A percentile compares a stretch with the other conserved stretches of the same genome.
Conservation (phyloP, 306 rosid genomes). For the Ormosia semicastrata region DNA sequence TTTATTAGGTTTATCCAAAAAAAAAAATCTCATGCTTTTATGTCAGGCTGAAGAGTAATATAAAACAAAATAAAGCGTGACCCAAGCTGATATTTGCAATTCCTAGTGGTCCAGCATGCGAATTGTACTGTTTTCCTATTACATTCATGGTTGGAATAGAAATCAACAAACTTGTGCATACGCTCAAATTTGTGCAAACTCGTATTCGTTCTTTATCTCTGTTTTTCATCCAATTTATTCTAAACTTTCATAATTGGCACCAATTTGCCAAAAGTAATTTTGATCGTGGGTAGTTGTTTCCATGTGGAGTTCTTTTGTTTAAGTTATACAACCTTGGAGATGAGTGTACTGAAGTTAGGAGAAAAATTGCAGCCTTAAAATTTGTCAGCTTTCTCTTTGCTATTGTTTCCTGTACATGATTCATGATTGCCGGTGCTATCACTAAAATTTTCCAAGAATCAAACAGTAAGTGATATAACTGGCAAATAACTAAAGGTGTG, state of each 20-base stretch:
- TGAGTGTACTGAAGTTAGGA: too few relatives aligned
- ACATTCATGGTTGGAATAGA: neutral
- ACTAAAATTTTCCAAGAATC: neutral
- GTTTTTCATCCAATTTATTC: neutral
- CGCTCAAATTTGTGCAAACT: neutral
- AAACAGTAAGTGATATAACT: neutral
- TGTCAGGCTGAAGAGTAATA: too few relatives aligned
- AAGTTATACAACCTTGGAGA: too few relatives aligned
- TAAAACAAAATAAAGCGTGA: neutral
- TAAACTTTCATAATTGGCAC: neutral
- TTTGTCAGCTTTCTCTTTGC: too few relatives aligned
- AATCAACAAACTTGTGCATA: neutral
- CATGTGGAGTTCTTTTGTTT: neutral
- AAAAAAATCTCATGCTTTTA: too few relatives aligned
- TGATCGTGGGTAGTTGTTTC: neutral
- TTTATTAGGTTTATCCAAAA: too few relatives aligned
- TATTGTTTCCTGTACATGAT: too few relatives aligned
- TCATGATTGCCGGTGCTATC: neutral
- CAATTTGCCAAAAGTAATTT: neutral
- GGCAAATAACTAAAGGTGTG: neutral
- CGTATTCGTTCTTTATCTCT: neutral
- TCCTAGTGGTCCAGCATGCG: neutral
- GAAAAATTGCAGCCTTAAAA: too few relatives aligned
- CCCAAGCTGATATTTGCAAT: neutral
- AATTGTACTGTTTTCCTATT: neutral